Evolutionary conservation across 1,284 basidiomycete genomes (phyloP).

Genomic region (Malassezia obtusa): DNA sequence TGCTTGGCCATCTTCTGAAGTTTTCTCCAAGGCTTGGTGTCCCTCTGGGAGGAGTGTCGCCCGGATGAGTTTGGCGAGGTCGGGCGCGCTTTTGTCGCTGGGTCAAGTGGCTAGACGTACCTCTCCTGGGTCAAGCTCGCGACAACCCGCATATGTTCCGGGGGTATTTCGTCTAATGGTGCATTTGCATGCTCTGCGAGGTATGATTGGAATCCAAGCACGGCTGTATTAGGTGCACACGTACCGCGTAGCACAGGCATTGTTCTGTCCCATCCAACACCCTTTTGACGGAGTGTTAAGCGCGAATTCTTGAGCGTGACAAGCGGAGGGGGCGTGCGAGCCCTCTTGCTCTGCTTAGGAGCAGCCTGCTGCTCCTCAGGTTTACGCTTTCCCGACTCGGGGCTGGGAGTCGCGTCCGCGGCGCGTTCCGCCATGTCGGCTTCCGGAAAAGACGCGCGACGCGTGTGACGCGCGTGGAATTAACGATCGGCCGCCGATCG

Average conservation of each 20-base stretch:
- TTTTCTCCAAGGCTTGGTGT: constrained; percentile 9
- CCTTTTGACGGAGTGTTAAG: constrained; percentile 67
- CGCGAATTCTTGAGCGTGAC: constrained; percentile 56
- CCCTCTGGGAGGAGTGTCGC: constrained; percentile 27
- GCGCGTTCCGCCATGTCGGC: constrained; percentile 4
- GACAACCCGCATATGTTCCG: constrained; percentile 62
- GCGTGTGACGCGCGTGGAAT: not conserved
- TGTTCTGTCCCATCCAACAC: constrained; percentile 62
- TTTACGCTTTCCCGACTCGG: constrained; percentile 10
- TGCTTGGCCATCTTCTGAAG: not conserved
- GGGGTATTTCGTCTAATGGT: constrained; percentile 55
- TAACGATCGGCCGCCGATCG: not conserved
- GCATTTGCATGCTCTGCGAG: constrained; percentile 18
- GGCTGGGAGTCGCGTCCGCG: not conserved
- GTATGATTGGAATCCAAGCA: constrained; percentile 30
- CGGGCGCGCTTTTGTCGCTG: constrained; percentile 29
- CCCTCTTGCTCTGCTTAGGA: constrained; percentile 19
- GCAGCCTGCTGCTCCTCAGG: not conserved
- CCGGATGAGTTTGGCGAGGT: constrained; percentile 28
- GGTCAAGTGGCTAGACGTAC: constrained; percentile 2
- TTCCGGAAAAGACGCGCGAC: not conserved
- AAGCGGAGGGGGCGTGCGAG: constrained; percentile 17
- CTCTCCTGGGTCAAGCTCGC: constrained; percentile 61
- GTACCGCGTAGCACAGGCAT: constrained; percentile 71
- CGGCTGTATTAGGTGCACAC: constrained; percentile 28